Evolutionary conservation across 371 early-diverging fungal genomes (phyloP), one percentile per base, ranked within the genome.

Genomic region (Rhizomucor pusillus): DNA sequence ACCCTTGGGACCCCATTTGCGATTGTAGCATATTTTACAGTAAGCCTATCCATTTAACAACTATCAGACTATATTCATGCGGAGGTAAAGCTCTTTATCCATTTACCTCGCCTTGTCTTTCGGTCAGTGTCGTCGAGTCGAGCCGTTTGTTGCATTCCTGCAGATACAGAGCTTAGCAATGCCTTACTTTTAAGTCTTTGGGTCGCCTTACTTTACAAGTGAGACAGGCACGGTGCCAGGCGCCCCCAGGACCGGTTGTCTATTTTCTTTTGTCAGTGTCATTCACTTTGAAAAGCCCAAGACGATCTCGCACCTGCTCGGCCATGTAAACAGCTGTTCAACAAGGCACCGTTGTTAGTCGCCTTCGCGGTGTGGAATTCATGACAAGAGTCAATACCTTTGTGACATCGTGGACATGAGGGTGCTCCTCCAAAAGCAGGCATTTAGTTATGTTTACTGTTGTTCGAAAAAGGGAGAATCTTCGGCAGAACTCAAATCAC

Each of bases 1-100:
- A 16, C 78, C 74, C 52, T 76, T 77, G 1, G 78, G 74, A n/a
- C 74, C 78, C 75, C 74, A 77, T 63, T 65, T 62, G 24, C 78
- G 75, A 48, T 55, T 68, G 54, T 74, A 72, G 23, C 78, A 74
- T 6, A 65, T 65, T 55, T 65, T 78, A 34, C 78, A 78, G 40
- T 74, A 78, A 5, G 75, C 75, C 77, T 77, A 58, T 25, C 19
- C 25, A 14, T 22, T 55, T 49, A 20, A 23, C 24, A 43, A 18
- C 18, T 39, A 6, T 18, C 0, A 22, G 2, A 18, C 34, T 12
- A 18, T 13, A 43, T 14, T 14, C 41, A 41, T 14, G 11, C 41
- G 4, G 37, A 41, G 3, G 11, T 11, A 41, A 41, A 41, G 3
- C 14, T 29, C n/a, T 25, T 23, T n/a, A 14, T 19, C n/a, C 10